These are phyloP conservation scores for Botrytis tulipae DNA, from an alignment of 2,329 filamentous ascomycete species.

Conservation along the genomic window DNA sequence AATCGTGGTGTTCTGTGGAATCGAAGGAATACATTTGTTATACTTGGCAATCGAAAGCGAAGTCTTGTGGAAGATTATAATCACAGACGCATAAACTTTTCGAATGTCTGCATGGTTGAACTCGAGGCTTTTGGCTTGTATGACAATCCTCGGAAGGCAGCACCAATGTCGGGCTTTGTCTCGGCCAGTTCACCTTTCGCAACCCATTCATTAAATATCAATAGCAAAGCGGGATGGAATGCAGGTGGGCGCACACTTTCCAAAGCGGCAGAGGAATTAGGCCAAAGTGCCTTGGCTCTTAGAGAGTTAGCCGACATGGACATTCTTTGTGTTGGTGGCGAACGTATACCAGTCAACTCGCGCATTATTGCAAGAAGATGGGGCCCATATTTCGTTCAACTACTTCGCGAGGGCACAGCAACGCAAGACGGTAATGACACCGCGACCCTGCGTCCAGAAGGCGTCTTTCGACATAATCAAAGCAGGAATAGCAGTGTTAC, in stretches of 20 bases:
- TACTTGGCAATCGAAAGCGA: conserved; percentile 88
- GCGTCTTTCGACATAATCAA: conserved; percentile 53
- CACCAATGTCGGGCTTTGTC: conserved; percentile 77
- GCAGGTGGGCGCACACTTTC: conserved; percentile 76
- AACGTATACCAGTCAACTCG: conserved; percentile 91
- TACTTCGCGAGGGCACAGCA: conserved; percentile 73
- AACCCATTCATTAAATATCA: conserved; percentile 45
- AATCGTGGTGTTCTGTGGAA: conserved; percentile 94
- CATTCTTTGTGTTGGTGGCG: conserved; percentile 84
- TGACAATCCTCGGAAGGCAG: conserved; percentile 81
- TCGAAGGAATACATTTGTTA: conserved; percentile 90
- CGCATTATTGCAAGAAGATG: conserved; percentile 82
- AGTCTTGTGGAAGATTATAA: conserved; percentile 98
- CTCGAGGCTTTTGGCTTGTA: conserved; percentile 96
- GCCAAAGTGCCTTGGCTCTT: conserved; percentile 73
- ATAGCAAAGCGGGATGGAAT: conserved; percentile 58
- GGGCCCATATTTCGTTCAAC: conserved; percentile 93
- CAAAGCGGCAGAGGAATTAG: conserved; percentile 78
- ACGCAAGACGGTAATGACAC: conserved; percentile 72
- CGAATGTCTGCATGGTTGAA: conserved; percentile 94
- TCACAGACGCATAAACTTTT: conserved; percentile 95
- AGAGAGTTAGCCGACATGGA: conserved; percentile 97
- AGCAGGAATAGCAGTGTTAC: conserved; percentile 79
- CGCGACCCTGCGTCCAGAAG: conserved; percentile 67
- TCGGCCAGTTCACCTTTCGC: conserved; percentile 75